These are phyloP conservation scores for Trametes cubensis DNA, from an alignment of 768 basidiomycete genomes.

Conservation along the genomic window DNA sequence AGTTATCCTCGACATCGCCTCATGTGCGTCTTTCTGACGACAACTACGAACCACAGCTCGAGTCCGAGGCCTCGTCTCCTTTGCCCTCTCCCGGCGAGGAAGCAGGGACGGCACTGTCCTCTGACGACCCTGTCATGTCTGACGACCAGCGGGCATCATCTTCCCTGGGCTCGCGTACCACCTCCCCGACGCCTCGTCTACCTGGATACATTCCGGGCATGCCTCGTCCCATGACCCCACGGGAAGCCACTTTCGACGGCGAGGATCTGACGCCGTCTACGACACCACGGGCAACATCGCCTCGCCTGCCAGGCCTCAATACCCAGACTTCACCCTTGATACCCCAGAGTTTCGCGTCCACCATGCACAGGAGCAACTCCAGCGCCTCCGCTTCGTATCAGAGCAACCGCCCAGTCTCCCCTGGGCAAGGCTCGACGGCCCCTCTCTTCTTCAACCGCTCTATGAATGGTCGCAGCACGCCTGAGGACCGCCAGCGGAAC, in stretches of 20 bases:
- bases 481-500: conserved; percentile 45
- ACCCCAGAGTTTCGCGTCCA: conserved; percentile 41
- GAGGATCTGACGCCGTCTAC: conserved; percentile 73
- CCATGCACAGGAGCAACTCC: conserved; percentile 56
- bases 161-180: conserved; percentile 49
- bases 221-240: conserved; percentile 91
- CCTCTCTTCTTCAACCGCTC: conserved; percentile 60
- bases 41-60: conserved; percentile 19
- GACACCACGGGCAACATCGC: conserved; percentile 80
- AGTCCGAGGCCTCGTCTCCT: conserved; percentile 23
- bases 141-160: conserved; percentile 60
- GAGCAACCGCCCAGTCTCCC: conserved; percentile 50
- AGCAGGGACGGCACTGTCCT: conserved; percentile 71
- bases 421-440: conserved; percentile 44
- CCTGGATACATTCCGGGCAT: conserved; percentile 91
- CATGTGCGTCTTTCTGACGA: conserved; percentile 9
- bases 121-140: conserved; percentile 57
- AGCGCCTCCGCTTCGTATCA: conserved; percentile 52
- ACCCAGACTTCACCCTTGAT: conserved; percentile 37
- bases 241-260: conserved; percentile 60
- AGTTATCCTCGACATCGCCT: conserved; percentile 22
- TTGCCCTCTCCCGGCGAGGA: conserved; percentile 42
- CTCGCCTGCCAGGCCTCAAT: conserved; percentile 44
- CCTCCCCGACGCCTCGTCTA: conserved; percentile 55
- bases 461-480: conserved; percentile 67